Percentiles rank a stretch among this genome's conserved stretches.
phyloP scores from a whole-genome alignment of 371 early-diverging fungal genomes.

The Haplosporangium sp. region DNA sequence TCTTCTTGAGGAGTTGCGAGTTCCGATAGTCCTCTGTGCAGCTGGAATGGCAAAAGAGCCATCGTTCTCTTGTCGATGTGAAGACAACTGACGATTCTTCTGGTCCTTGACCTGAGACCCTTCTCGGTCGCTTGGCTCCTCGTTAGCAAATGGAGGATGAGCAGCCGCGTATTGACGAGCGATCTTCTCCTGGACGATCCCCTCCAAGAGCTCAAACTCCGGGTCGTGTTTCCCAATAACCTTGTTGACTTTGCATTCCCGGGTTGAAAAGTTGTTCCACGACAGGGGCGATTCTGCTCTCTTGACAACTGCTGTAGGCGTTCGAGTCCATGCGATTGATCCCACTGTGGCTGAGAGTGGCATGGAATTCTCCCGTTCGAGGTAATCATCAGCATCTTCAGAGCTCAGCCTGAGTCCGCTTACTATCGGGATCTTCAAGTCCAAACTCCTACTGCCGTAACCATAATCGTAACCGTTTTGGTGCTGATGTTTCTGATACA shows the following conservation, averaged over 20 bases:
- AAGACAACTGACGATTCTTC: background rate
- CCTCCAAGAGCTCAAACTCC: conserved; percentile 38
- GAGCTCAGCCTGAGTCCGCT: conserved; percentile 1
- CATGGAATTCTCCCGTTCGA: no score
- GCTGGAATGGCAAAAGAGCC: background rate
- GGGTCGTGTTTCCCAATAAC: conserved; percentile 39
- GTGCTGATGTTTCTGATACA: conserved; percentile 4
- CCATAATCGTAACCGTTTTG: conserved; percentile 1
- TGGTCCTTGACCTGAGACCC: background rate
- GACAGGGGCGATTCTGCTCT: conserved; percentile 31
- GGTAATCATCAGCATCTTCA: background rate
- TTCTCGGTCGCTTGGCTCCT: conserved; percentile 5
- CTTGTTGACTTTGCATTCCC: conserved; percentile 45
- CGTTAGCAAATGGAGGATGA: conserved; percentile 2
- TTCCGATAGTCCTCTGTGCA: background rate
- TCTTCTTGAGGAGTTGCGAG: background rate
- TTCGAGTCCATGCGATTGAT: background rate
- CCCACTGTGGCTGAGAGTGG: conserved; percentile 1
- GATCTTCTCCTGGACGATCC: conserved; percentile 35
- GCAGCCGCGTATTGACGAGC: conserved; percentile 33
- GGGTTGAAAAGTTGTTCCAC: conserved; percentile 46
- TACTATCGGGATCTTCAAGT: conserved; percentile 2
- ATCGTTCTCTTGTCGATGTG: background rate
- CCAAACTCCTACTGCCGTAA: conserved; percentile 14
- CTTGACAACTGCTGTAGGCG: background rate